Evolutionary conservation across 2,329 filamentous ascomycete species (phyloP), one percentile per base, ranked within the genome.

Genomic region (Colletotrichum coccodes): DNA sequence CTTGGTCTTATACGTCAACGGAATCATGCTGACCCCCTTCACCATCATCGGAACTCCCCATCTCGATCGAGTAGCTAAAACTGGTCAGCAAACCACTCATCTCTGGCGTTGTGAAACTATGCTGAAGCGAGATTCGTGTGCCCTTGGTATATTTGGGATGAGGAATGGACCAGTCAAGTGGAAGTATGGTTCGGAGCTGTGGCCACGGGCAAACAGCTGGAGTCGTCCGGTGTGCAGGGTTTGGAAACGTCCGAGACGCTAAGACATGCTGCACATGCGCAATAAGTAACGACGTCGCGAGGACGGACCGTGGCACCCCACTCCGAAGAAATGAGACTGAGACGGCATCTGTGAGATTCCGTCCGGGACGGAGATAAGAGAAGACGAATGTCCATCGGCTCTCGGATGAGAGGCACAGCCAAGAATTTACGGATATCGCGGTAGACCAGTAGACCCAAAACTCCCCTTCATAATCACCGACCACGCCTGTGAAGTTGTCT

Each of bases 71-170:
- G 11, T 4, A 32, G 53, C 53, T 4, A 32, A 30, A 32, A 32
- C 18, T 56, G 52, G 34, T 26, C 34, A 26, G 34, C 7, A 5
- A 38, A 38, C 40, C 9, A 12, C 6, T 8, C 4, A 16, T 42
- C 18, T 16, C 14, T 8, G 30, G 30, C 36, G 3, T 8, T 3
- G 8, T 56, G 53, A 56, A 56, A 56, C 53, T 23, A 8, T 9
- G 42, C 18, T 44, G 18, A 30, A n/a, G n/a, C n/a, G n/a, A n/a
- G 80, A 36, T 42, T 14, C 16, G 57, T 54, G 54, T 56, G 49
- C 21, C 34, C 21, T 32, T n/a, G 23, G 49, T 12, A 28, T 18
- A n/a, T 11, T 63, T 57, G 42, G 50, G 64, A 62, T 28, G 42
- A 42, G 26, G 34, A n/a, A 11, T 5, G 23, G n/a, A n/a, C 57